These are phyloP conservation scores for Phytophthora pisi DNA, from an alignment of 352 stramenopile genomes.

Conservation along the genomic window DNA sequence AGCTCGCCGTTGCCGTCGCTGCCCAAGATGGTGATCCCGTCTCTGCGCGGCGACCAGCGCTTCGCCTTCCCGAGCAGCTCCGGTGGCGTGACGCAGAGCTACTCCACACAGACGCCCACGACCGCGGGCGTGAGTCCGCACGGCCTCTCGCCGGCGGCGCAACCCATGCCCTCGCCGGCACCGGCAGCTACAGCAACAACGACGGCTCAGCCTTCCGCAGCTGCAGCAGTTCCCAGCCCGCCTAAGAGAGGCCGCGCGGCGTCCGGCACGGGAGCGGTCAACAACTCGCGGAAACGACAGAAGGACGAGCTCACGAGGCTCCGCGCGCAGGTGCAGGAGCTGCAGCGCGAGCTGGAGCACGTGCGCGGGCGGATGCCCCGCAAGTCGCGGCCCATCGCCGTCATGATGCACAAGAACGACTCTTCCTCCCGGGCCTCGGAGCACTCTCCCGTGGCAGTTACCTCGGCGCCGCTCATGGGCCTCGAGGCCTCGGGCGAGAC, in stretches of 20 bases:
- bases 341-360: slow-evolving; percentile 55
- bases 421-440: slow-evolving; percentile 2
- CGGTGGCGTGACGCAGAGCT: slow-evolving; percentile 2
- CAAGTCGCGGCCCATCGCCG: slow-evolving; percentile 6
- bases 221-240: slow-evolving; percentile 10
- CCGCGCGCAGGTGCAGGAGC: slow-evolving; percentile 61
- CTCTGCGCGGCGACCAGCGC: slow-evolving; percentile 23
- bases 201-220: background rate
- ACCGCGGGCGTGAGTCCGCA: slow-evolving; percentile 14
- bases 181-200: background rate
- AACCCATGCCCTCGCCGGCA: slow-evolving; percentile 8
- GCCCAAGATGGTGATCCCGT: slow-evolving; percentile 45
- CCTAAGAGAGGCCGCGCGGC: slow-evolving; percentile 22
- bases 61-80: slow-evolving; percentile 28
- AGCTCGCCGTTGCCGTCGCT: slow-evolving; percentile 37
- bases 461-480: slow-evolving; percentile 22
- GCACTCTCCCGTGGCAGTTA: slow-evolving; percentile 23
- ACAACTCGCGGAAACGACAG: slow-evolving; percentile 61
- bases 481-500: slow-evolving; percentile 14
- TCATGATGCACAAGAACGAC: slow-evolving; percentile 10
- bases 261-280: slow-evolving; percentile 23
- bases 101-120: slow-evolving; percentile 15
- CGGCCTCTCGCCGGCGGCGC: slow-evolving; percentile 15
- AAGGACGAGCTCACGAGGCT: slow-evolving; percentile 60
- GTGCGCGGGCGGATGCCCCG: slow-evolving; percentile 35